Base-by-base conservation (phyloP, 768 basidiomycete species). In the Lactarius pseudohatsudake region DNA sequence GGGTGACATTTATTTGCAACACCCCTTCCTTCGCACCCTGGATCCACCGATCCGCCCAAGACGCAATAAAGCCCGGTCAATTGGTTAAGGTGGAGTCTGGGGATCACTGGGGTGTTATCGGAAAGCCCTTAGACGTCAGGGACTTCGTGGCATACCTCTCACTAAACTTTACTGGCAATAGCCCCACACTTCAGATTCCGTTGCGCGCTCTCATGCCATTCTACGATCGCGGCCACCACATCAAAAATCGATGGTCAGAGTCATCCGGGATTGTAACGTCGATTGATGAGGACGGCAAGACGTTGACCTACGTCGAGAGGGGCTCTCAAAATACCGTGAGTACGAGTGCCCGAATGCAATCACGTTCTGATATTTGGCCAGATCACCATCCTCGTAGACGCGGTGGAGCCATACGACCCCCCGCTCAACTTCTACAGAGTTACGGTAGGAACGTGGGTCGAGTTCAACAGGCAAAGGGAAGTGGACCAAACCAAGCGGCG, bases 331-430 rank as follows among this genome's bases (percentile, higher is more conserved):
- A n/a, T n/a, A 47, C 10, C 9, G n/a, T 47, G n/a, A 10, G 45
- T 47, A 10, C 3, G 4, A 22, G 6, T n/a, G 9, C 3, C n/a
- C 1, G 0, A 4, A 20, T 6, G 6, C 7, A 6, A 20, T 1
- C 18, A 7, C 6, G 1, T 45, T 18, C 8, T 20, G 20, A 45
- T 20, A 22, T n/a, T 47, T 47, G 4, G 8, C 2, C 10, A 47
- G 45, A 47, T n/a, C 10, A 22, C 10, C 3, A 11, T 47, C 0
- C 45, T 9, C 1, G 2, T 22, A 9, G 10, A 47, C 3, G n/a
- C 18, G 2, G 45, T n/a, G 9, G 45, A n/a, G n/a, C 45, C 20
- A n/a, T 20, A 20, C 43, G 20, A 45, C 20, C 16, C 20, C 4
- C 18, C 18, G 43, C 20, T 9, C 3, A 10, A 7, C 7, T 47